Evolutionary conservation across 768 basidiomycete species (phyloP).

Genomic region (Tricholoma sp.): DNA sequence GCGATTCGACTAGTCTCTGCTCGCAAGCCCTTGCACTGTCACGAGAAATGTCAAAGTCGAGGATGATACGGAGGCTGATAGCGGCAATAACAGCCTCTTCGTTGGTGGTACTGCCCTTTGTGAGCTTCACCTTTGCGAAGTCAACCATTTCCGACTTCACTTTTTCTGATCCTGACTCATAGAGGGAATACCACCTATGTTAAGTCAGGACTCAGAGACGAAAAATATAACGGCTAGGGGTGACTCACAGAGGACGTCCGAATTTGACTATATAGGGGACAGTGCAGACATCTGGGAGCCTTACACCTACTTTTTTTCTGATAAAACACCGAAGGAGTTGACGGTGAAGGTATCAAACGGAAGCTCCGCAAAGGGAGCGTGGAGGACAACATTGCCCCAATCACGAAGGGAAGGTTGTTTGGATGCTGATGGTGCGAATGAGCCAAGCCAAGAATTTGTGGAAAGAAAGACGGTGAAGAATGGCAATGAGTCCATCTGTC

Average conservation of each 20-base stretch:
- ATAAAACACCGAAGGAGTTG: background rate
- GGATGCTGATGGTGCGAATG: too few species aligned
- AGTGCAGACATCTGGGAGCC: background rate
- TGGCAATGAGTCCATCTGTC: too few species aligned
- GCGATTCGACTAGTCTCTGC: background rate
- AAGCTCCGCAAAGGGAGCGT: background rate
- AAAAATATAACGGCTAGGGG: background rate
- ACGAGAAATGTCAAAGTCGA: background rate
- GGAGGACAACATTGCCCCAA: too few species aligned
- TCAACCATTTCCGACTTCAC: background rate
- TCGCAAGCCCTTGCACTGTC: background rate
- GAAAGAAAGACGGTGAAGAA: too few species aligned
- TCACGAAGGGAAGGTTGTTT: too few species aligned
- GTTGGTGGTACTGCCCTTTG: background rate
- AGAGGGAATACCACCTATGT: background rate
- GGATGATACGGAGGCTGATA: background rate
- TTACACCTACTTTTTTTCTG: background rate
- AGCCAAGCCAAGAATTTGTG: too few species aligned
- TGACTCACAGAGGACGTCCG: background rate
- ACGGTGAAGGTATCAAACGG: background rate
- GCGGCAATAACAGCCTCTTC: background rate
- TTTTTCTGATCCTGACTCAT: background rate
- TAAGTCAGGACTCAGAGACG: background rate
- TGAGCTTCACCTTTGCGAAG: background rate
- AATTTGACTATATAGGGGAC: background rate